Evolutionary conservation across 805 yeast species (phyloP).

Genomic region (Yamadazyma laniorum): DNA sequence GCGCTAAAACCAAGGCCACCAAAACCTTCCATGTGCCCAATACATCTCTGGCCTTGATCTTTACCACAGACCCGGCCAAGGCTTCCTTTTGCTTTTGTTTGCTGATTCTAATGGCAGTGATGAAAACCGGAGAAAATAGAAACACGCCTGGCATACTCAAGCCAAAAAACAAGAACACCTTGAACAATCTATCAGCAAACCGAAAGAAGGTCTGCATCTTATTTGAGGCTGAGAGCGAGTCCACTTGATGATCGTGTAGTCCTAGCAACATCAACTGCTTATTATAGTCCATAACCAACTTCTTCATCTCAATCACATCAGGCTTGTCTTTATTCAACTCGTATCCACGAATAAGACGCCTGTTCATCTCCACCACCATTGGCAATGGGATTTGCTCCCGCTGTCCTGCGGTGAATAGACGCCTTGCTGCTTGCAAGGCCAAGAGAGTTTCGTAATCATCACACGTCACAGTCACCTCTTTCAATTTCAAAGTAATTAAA

Average conservation of each 20-base stretch:
- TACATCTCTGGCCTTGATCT: constrained; percentile 42
- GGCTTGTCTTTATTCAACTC: constrained; percentile 31
- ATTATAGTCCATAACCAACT: constrained; percentile 34
- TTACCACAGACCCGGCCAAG: constrained; percentile 37
- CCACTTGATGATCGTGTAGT: constrained; percentile 43
- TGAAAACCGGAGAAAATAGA: constrained; percentile 41
- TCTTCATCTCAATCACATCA: constrained; percentile 30
- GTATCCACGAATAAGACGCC: constrained; percentile 38
- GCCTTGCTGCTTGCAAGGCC: constrained; percentile 42
- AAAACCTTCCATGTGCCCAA: constrained; percentile 44
- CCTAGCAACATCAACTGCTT: constrained; percentile 29
- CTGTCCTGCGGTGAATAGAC: constrained; percentile 35
- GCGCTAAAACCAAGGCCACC: constrained; percentile 42
- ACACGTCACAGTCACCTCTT: constrained; percentile 41
- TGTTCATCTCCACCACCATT: constrained; percentile 41
- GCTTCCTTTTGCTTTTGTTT: constrained; percentile 37
- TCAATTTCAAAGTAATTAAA: constrained; percentile 30
- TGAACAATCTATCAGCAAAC: constrained; percentile 26
- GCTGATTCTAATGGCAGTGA: constrained; percentile 33
- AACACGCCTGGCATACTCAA: constrained; percentile 38
- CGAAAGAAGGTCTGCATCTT: constrained; percentile 21
- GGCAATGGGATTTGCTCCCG: constrained; percentile 39
- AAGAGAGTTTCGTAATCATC: constrained; percentile 42
- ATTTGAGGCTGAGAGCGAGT: constrained; percentile 23
- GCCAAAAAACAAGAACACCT: constrained; percentile 28